Evolutionary conservation across 371 early-diverging fungal genomes (phyloP).

Genomic region (Syncephalastrum racemosum): DNA sequence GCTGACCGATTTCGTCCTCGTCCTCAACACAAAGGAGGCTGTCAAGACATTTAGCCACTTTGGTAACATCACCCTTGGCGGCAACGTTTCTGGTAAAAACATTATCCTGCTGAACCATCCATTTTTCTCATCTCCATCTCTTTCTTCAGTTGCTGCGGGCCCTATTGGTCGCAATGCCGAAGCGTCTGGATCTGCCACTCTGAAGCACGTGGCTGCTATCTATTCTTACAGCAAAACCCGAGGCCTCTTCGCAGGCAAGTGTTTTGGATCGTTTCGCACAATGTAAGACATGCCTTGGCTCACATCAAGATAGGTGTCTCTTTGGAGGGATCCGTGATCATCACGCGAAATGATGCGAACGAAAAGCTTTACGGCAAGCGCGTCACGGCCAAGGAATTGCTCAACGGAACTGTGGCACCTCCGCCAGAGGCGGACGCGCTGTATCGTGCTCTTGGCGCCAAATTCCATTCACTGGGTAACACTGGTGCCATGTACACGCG

Average conservation of each 20-base stretch:
- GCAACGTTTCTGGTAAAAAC: conserved; percentile 70
- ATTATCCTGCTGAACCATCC: not conserved
- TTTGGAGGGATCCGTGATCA: conserved; percentile 90
- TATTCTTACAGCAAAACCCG: conserved; percentile 89
- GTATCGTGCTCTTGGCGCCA: conserved; percentile 70
- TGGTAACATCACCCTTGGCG: conserved; percentile 92
- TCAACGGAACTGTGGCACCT: conserved; percentile 73
- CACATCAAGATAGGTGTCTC: conserved; percentile 60
- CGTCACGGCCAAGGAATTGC: conserved; percentile 79
- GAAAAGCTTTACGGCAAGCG: conserved; percentile 80
- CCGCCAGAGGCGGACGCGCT: conserved; percentile 83
- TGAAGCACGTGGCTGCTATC: conserved; percentile 83
- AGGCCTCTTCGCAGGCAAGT: conserved; percentile 77
- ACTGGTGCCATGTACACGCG: conserved; percentile 26
- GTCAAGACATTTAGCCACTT: conserved; percentile 89
- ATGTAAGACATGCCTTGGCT: too few species aligned
- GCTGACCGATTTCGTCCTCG: conserved; percentile 90
- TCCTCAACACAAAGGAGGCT: conserved; percentile 83
- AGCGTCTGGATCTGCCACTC: conserved; percentile 76
- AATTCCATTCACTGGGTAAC: conserved; percentile 22
- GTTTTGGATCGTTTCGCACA: conserved; percentile 17
- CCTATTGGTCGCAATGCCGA: conserved; percentile 92
- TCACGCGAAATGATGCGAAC: conserved; percentile 92
- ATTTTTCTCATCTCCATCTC: too few species aligned
- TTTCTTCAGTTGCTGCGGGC: conserved; percentile 80